Percentiles rank a stretch among this genome's conserved stretches.
Evolutionary conservation across 129 eudicot species (phyloP).

Genomic region (Helianthus tuberosus): DNA sequence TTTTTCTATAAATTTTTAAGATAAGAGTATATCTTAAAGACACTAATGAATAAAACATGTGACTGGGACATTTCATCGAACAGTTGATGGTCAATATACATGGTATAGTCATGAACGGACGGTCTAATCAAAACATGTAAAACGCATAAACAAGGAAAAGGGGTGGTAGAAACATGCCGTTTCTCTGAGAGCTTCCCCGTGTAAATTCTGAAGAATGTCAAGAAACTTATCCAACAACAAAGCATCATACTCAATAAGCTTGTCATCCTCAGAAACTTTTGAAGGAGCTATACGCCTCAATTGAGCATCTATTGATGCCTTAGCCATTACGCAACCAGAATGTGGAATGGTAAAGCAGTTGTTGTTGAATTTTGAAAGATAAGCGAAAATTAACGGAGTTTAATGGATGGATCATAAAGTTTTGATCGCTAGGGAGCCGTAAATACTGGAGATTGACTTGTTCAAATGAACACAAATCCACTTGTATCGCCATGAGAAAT

Average conservation of each 20-base stretch:
- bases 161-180: slow-evolving; percentile 37
- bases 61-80: background rate
- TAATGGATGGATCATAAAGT: slow-evolving; percentile 22
- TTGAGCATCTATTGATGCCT: slow-evolving; percentile 44
- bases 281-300: slow-evolving; percentile 43
- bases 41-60: background rate
- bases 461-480: slow-evolving; percentile 13
- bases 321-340: slow-evolving; percentile 28
- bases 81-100: background rate
- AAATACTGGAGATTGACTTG: slow-evolving; percentile 21
- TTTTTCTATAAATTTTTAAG: too few species aligned
- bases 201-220: slow-evolving; percentile 88
- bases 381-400: slow-evolving; percentile 6
- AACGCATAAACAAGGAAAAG: background rate
- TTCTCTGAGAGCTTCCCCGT: slow-evolving; percentile 85
- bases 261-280: slow-evolving; percentile 48
- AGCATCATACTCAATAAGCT: slow-evolving; percentile 90
- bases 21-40: too few species aligned
- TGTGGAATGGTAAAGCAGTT: slow-evolving; percentile 4
- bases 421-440: slow-evolving; percentile 27
- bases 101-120: background rate
- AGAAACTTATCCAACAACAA: slow-evolving; percentile 84
- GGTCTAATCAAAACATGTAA: background rate
- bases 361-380: background rate
- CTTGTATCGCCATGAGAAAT: slow-evolving; percentile 20